Conservation (phyloP, 805 yeast species). For the Wickerhamomyces chambardii region DNA sequence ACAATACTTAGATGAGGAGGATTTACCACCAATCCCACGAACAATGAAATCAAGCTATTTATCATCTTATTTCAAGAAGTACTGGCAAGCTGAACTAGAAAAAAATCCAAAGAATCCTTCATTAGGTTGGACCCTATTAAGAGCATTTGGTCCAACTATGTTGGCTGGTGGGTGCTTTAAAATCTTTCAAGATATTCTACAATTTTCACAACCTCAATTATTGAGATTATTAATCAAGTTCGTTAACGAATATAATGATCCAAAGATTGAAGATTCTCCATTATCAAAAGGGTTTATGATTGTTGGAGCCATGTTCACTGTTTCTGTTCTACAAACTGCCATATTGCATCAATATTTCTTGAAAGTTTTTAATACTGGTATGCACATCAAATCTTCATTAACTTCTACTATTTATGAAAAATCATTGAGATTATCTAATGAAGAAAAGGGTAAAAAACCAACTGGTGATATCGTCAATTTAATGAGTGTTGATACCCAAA, state of each 20-base stretch:
- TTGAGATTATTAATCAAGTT: slow-evolving; percentile 55
- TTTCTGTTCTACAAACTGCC: slow-evolving; percentile 31
- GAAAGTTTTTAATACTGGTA: too few relatives aligned
- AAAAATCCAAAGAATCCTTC: slow-evolving; percentile 38
- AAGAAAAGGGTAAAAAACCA: slow-evolving; percentile 47
- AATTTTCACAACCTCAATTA: slow-evolving; percentile 81
- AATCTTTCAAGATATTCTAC: slow-evolving; percentile 65
- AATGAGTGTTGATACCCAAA: slow-evolving; percentile 66
- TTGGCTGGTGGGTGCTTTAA: slow-evolving; percentile 68
- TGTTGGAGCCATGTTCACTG: slow-evolving; percentile 64
- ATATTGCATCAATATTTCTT: too few relatives aligned
- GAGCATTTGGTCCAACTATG: slow-evolving; percentile 68
- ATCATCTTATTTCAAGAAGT: slow-evolving; percentile 38
- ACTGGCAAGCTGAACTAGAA: slow-evolving; percentile 31
- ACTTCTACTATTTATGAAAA: slow-evolving; percentile 64
- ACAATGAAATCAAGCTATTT: slow-evolving; percentile 46
- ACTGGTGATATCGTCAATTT: slow-evolving; percentile 78
- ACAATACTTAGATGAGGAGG: slow-evolving; percentile 47
- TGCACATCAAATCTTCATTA: slow-evolving; percentile 62
- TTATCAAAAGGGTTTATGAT: slow-evolving; percentile 69
- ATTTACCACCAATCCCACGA: slow-evolving; percentile 73
- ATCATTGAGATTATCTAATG: slow-evolving; percentile 57
- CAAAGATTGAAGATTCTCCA: slow-evolving; percentile 35
- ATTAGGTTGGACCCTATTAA: slow-evolving; percentile 47
- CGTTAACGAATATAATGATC: slow-evolving; percentile 37